Conservation (phyloP, 208 protist species). For the Acanthamoeba castellanii region DNA sequence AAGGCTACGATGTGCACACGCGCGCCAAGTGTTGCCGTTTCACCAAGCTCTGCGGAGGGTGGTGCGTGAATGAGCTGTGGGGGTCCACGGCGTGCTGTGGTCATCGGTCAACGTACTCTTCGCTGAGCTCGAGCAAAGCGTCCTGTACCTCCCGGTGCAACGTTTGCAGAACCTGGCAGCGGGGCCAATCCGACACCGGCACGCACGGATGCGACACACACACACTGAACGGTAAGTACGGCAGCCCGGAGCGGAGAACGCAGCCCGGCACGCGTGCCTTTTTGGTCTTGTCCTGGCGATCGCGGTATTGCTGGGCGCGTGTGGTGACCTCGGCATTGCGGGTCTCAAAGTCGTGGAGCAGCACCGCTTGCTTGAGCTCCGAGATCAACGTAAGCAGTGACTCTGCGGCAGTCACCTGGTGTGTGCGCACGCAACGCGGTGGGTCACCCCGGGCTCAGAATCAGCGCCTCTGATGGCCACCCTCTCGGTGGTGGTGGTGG, state of each 20-base stretch:
- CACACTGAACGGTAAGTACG: no score
- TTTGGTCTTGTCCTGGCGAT: not conserved
- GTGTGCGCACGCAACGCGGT: not conserved
- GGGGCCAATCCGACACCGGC: not conserved
- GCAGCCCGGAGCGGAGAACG: not conserved
- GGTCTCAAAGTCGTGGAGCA: conserved; percentile 46
- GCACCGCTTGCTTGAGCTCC: conserved; percentile 69
- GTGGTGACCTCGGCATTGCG: conserved; percentile 39
- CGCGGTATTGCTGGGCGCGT: not conserved
- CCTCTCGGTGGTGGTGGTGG: not conserved
- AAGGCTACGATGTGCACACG: no score
- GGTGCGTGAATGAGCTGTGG: no score
- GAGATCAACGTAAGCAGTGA: conserved; percentile 34
- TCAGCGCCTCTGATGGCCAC: not conserved
- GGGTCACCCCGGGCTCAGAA: not conserved
- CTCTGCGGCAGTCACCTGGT: conserved; percentile 49
- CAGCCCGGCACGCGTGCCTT: not conserved
- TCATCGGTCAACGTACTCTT: not conserved
- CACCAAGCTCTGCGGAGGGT: no score
- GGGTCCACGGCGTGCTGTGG: no score
- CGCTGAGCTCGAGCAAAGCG: not conserved
- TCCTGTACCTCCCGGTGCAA: not conserved
- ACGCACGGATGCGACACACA: no score
- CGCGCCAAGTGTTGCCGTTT: no score
- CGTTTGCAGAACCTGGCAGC: not conserved